A percentile compares a stretch with the other conserved stretches of the same genome.
Evolutionary conservation across 2,329 filamentous ascomycete genomes (phyloP).

Genomic region (Aspergillus fumigatiaffinis): DNA sequence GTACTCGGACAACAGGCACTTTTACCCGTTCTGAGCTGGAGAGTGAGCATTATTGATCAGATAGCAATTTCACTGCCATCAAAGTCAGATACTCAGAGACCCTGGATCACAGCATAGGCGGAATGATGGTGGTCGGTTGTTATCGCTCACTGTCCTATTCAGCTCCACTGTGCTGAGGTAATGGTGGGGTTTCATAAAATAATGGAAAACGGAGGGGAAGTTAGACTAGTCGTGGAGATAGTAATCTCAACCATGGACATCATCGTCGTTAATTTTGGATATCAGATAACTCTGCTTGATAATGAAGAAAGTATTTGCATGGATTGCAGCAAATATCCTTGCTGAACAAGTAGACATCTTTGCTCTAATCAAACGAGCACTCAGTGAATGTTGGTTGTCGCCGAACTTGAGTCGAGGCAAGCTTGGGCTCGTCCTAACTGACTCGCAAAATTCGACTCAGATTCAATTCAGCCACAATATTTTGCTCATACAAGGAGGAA

Average conservation of each 20-base stretch:
- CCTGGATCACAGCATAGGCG: neutral
- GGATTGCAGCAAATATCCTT: neutral
- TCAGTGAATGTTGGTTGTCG: neutral
- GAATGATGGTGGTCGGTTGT: neutral
- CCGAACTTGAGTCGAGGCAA: neutral
- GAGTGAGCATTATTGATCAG: neutral
- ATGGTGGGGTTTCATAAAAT: neutral
- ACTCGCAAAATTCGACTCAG: neutral
- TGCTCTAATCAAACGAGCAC: neutral
- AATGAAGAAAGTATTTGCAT: neutral
- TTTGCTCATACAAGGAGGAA: neutral
- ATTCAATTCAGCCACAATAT: neutral
- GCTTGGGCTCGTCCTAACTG: neutral
- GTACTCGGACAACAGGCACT: neutral
- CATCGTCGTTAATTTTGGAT: neutral
- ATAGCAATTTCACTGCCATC: neutral
- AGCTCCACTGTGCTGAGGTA: neutral
- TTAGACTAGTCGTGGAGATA: neutral
- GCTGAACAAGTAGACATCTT: neutral
- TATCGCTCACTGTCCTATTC: neutral
- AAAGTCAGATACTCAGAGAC: neutral
- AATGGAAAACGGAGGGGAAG: neutral
- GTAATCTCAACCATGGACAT: neutral
- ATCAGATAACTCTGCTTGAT: neutral
- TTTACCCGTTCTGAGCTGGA: neutral